A percentile compares a stretch with the other conserved stretches of the same genome.
Evolutionary conservation across 73 alveolate genomes (phyloP).

Genomic region (Paraurostyla sp.): DNA sequence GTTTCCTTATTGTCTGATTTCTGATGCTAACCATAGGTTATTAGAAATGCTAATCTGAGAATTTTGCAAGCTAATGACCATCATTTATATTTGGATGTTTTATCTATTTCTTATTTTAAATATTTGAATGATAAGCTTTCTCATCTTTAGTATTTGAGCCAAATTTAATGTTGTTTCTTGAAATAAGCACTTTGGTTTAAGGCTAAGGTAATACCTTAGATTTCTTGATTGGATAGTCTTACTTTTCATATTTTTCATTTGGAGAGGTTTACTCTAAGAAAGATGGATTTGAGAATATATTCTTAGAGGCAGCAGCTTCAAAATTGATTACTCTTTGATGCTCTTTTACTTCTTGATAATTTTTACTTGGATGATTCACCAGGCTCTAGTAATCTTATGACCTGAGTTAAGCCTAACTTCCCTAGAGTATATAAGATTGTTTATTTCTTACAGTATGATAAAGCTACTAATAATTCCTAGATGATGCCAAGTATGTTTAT

Average conservation of each 20-base stretch:
- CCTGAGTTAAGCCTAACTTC: too few species aligned
- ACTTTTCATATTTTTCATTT: not conserved
- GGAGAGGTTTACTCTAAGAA: too few species aligned
- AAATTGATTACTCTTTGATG: not conserved
- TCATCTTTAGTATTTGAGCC: constrained; percentile 18
- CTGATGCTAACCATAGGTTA: not conserved
- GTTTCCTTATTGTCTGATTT: not conserved
- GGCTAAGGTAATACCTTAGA: not conserved
- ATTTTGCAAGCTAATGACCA: not conserved
- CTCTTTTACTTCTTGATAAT: not conserved
- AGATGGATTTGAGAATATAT: constrained; percentile 1
- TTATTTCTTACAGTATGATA: too few species aligned
- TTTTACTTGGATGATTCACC: too few species aligned
- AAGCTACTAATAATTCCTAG: too few species aligned
- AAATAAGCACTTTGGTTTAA: not conserved
- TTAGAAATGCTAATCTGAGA: not conserved
- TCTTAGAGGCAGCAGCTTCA: constrained; percentile 14
- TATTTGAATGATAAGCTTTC: not conserved
- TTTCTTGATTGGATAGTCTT: not conserved
- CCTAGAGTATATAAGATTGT: too few species aligned
- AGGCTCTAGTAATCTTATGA: too few species aligned
- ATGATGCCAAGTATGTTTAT: too few species aligned
- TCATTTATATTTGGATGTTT: not conserved
- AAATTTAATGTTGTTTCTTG: constrained; percentile 29
- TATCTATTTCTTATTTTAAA: not conserved